Conservation (phyloP, 176 grass and related monocot species). For the maize (Zea mays) region DNA sequence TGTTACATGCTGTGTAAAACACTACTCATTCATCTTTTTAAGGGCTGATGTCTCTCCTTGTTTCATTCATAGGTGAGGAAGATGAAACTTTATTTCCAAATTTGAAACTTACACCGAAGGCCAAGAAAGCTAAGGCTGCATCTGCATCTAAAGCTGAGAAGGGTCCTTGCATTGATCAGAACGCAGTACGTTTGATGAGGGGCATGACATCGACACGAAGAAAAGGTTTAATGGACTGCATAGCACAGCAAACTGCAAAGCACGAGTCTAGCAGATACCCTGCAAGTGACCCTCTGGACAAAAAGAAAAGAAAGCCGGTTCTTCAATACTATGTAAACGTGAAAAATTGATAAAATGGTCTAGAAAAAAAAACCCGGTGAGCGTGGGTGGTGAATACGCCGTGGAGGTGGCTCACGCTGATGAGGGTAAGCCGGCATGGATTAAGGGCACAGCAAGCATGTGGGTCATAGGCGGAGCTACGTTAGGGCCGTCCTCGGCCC, state of each 20-base stretch:
- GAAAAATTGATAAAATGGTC: no score
- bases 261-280: slow-evolving; percentile 29
- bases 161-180: slow-evolving; percentile 40
- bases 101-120: slow-evolving; percentile 23
- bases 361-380: no score
- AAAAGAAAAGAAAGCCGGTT: slow-evolving; percentile 49
- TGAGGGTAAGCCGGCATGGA: no score
- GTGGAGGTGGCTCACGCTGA: no score
- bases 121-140: slow-evolving; percentile 32
- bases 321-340: slow-evolving; percentile 32
- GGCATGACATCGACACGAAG: slow-evolving; percentile 46
- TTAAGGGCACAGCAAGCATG: no score
- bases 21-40: background rate
- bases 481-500: no score
- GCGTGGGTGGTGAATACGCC: no score
- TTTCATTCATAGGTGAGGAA: slow-evolving; percentile 53
- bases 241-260: slow-evolving; percentile 33
- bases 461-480: no score
- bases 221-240: slow-evolving; percentile 45
- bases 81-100: slow-evolving; percentile 46
- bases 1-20: background rate
- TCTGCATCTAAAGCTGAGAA: slow-evolving; percentile 47
- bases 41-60: slow-evolving; percentile 19
- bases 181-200: slow-evolving; percentile 51
- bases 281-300: slow-evolving; percentile 31